Conservation (phyloP, 305 asterid species). For the Solanum hybrid region DNA sequence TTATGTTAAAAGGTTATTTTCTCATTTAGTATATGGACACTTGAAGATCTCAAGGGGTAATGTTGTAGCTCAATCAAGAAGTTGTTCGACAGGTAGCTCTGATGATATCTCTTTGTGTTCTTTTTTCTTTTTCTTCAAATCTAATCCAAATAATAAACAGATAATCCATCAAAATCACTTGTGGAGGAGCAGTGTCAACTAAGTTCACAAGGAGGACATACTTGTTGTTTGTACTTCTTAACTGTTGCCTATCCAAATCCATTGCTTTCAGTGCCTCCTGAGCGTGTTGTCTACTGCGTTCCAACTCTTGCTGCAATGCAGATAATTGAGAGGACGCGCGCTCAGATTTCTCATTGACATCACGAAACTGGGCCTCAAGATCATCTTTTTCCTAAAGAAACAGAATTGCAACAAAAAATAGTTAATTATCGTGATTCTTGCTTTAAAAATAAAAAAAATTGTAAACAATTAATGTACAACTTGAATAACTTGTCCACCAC, state of each 20-base stretch:
- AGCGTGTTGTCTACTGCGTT: constrained; percentile 82
- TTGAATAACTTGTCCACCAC: neutral
- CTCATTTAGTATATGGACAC: neutral
- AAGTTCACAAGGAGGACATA: constrained; percentile 24
- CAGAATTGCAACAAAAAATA: neutral
- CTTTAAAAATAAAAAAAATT: neutral
- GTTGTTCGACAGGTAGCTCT: neutral
- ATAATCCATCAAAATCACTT: neutral
- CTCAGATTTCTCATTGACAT: constrained; percentile 76
- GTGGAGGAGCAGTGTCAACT: neutral
- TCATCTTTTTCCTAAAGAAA: constrained; percentile 84
- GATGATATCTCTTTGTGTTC: neutral
- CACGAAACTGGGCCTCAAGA: constrained; percentile 74
- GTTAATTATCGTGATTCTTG: neutral
- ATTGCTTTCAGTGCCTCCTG: constrained; percentile 93
- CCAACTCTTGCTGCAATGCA: constrained; percentile 78
- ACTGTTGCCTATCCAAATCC: constrained; percentile 86
- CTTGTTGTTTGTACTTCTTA: constrained; percentile 89
- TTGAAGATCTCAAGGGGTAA: neutral
- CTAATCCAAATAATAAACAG: neutral
- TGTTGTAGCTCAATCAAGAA: neutral
- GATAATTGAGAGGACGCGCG: constrained; percentile 65
- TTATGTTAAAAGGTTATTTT: neutral
- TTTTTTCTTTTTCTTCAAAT: neutral
- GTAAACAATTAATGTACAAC: neutral